Conservation (phyloP, 495 filamentous ascomycete genomes). For the Lasiosphaeria miniovina region DNA sequence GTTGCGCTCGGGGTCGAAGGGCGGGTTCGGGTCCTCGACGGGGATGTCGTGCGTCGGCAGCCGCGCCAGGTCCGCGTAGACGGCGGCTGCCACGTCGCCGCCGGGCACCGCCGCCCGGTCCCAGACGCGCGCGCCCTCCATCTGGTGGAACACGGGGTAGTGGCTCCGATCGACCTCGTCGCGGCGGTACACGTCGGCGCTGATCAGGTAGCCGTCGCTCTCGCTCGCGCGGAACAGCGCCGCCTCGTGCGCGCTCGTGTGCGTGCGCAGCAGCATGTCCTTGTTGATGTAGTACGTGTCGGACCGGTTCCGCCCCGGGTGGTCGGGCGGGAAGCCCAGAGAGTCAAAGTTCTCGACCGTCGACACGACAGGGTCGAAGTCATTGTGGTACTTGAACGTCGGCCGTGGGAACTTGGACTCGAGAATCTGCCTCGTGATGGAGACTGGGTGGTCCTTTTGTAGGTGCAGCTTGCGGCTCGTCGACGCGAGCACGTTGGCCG, state of each 20-base stretch:
- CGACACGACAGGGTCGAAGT: constrained; percentile 79
- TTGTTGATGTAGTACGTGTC: constrained; percentile 97
- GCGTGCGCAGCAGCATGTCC: constrained; percentile 80
- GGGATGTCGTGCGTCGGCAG: constrained; percentile 70
- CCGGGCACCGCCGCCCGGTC: constrained; percentile 60
- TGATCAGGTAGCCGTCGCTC: constrained; percentile 80
- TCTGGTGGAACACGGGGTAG: constrained; percentile 97
- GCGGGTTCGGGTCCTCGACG: constrained; percentile 83
- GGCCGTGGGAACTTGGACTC: constrained; percentile 80
- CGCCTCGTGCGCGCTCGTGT: constrained; percentile 90
- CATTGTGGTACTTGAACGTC: constrained; percentile 70
- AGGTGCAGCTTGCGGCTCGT: constrained; percentile 77
- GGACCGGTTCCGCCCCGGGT: constrained; percentile 80
- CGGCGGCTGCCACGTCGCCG: constrained; percentile 59
- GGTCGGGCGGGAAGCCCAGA: constrained; percentile 83
- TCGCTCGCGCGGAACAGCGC: constrained; percentile 74
- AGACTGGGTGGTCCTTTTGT: constrained; percentile 82
- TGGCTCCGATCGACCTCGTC: constrained; percentile 93
- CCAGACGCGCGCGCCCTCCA: constrained; percentile 94
- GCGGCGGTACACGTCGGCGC: constrained; percentile 93
- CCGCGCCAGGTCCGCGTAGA: constrained; percentile 60
- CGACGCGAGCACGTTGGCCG: constrained; percentile 67
- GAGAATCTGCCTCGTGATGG: constrained; percentile 86
- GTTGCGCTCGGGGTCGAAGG: constrained; percentile 74
- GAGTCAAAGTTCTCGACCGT: constrained; percentile 92